Conservation (phyloP, 192 early-diverging fungal species). For the Gaertneriomyces semiglobifer region DNA sequence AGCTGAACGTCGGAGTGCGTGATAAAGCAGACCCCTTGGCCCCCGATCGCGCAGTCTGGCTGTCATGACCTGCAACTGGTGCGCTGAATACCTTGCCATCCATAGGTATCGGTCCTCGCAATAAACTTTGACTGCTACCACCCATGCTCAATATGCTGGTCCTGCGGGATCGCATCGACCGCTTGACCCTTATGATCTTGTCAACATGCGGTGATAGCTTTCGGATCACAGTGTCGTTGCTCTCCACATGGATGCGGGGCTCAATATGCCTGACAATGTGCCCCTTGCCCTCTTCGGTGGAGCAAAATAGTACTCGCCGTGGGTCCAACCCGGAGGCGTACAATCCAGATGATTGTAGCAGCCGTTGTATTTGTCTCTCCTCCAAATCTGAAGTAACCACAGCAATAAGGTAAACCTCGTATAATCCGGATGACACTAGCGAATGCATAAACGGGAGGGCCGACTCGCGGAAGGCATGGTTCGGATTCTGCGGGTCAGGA, state of each 20-base stretch:
- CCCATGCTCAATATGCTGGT: background rate
- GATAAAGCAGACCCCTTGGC: background rate
- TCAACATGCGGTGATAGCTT: slow-evolving; percentile 11
- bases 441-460: slow-evolving; percentile 50
- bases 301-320: slow-evolving; percentile 68
- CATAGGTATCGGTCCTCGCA: background rate
- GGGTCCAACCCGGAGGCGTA: slow-evolving; percentile 46
- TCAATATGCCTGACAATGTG: slow-evolving; percentile 71
- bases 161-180: background rate
- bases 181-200: background rate
- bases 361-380: slow-evolving; percentile 47
- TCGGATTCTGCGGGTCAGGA: slow-evolving; percentile 60
- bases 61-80: background rate
- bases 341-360: slow-evolving; percentile 23
- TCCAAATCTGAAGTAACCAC: slow-evolving; percentile 55
- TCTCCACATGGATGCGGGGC: slow-evolving; percentile 63
- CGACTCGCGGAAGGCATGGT: slow-evolving; percentile 66
- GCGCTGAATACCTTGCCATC: background rate
- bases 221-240: slow-evolving; percentile 31
- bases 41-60: background rate
- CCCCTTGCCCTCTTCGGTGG: slow-evolving; percentile 59
- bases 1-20: slow-evolving; percentile 6
- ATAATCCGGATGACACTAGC: slow-evolving; percentile 26
- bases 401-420: slow-evolving; percentile 54
- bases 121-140: background rate